phyloP scores from a whole-genome alignment of 2,329 filamentous ascomycete species.

The Arthrobotrys sinensis region DNA sequence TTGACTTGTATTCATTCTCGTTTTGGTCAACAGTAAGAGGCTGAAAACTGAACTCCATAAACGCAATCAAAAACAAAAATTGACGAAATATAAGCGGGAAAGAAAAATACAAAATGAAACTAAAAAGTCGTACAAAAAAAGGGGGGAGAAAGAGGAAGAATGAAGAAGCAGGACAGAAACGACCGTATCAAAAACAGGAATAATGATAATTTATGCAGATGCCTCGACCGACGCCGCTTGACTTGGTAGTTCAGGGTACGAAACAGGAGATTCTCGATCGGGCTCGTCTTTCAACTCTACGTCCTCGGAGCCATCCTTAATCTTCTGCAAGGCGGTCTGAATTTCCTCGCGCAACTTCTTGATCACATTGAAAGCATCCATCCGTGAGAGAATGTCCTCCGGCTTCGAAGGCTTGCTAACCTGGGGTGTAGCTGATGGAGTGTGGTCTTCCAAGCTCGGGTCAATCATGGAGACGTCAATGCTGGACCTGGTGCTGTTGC shows the following conservation, averaged over 20 bases:
- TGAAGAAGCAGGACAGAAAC: background rate
- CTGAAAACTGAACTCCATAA: slow-evolving; percentile 6
- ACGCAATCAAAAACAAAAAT: background rate
- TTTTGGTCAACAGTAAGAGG: background rate
- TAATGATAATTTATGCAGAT: slow-evolving; percentile 18
- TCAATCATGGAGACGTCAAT: slow-evolving; percentile 60
- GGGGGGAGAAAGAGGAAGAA: background rate
- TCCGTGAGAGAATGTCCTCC: slow-evolving; percentile 43
- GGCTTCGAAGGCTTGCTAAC: slow-evolving; percentile 17
- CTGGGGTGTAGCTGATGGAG: slow-evolving; percentile 30
- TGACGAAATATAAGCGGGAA: background rate
- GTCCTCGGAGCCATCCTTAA: slow-evolving; percentile 40
- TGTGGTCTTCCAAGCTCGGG: slow-evolving; percentile 51
- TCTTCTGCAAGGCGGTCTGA: slow-evolving; percentile 30
- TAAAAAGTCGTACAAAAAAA: background rate
- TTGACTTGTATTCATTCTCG: background rate
- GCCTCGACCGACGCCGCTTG: slow-evolving; percentile 26
- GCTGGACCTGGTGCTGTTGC: slow-evolving; percentile 44
- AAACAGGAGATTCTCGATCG: slow-evolving; percentile 33
- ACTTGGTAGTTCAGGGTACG: slow-evolving; percentile 45
- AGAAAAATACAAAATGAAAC: background rate
- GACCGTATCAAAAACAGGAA: background rate
- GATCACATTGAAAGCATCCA: slow-evolving; percentile 46
- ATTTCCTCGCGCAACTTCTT: slow-evolving; percentile 53
- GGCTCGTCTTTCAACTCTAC: slow-evolving; percentile 37